Conservation (phyloP, 176 grass and related monocot genomes). For the Eragrostis curvula region DNA sequence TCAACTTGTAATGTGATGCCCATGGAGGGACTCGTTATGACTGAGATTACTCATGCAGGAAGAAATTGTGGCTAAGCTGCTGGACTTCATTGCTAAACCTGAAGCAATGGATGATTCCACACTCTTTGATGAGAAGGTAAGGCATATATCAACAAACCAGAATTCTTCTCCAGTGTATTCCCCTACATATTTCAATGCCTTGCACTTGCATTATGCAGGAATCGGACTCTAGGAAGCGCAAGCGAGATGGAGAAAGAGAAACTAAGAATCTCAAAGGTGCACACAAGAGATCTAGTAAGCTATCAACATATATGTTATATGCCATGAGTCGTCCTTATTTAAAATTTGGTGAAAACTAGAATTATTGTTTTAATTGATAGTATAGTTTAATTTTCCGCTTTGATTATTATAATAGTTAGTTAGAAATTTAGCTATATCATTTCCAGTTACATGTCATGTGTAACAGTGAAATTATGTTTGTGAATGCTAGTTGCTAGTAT, state of each 20-base stretch:
- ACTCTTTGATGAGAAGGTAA: conserved; percentile 55
- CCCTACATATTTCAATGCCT: background rate
- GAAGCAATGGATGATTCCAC: conserved; percentile 43
- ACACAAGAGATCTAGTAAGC: conserved; percentile 71
- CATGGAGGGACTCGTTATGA: background rate
- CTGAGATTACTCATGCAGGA: conserved; percentile 58
- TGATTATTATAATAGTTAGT: background rate
- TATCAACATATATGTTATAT: conserved; percentile 31
- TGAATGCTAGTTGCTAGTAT: background rate
- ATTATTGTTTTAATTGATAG: no score
- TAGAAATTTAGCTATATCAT: background rate
- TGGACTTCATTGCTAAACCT: conserved; percentile 92
- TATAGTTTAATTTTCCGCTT: background rate
- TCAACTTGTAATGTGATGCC: conserved; percentile 24
- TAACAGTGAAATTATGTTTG: background rate
- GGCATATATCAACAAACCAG: background rate
- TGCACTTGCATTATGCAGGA: conserved; percentile 39
- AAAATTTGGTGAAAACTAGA: no score
- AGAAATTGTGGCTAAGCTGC: conserved; percentile 75
- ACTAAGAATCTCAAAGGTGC: conserved; percentile 51
- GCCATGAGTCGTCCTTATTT: no score
- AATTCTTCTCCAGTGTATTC: background rate
- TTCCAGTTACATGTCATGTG: background rate
- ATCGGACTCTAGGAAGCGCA: conserved; percentile 75
- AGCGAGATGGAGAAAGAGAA: conserved; percentile 52